These are phyloP conservation scores for Thoreauomyces humboldtii DNA, from an alignment of 192 early-diverging fungal species.

Conservation along the genomic window DNA sequence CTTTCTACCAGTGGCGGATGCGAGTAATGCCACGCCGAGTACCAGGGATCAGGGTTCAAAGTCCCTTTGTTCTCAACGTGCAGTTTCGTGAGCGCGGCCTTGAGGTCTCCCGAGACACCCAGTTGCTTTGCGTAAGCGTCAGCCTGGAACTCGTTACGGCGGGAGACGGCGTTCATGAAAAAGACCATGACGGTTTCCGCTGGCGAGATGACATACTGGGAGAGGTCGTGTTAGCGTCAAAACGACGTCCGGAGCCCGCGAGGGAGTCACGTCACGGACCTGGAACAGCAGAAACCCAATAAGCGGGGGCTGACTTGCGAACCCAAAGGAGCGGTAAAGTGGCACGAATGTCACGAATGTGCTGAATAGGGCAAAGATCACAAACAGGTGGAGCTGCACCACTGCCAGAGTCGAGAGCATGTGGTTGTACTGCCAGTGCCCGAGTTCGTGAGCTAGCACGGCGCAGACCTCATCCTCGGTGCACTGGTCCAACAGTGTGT, in stretches of 20 bases:
- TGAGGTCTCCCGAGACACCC: conserved; percentile 71
- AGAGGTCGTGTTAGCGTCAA: background rate
- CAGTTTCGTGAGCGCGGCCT: conserved; percentile 81
- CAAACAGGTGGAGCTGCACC: conserved; percentile 73
- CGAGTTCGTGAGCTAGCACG: conserved; percentile 95
- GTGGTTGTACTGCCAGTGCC: conserved; percentile 91
- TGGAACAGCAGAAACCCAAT: conserved; percentile 93
- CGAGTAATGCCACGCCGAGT: conserved; percentile 87
- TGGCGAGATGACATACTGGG: conserved; percentile 70
- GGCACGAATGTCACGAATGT: conserved; percentile 73
- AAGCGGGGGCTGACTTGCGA: conserved; percentile 68
- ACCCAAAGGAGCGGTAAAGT: conserved; percentile 88
- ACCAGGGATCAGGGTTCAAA: conserved; percentile 82
- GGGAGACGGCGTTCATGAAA: conserved; percentile 73
- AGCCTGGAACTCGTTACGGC: conserved; percentile 90
- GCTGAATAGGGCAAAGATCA: conserved; percentile 48
- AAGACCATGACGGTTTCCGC: conserved; percentile 75
- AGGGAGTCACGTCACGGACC: conserved; percentile 16
- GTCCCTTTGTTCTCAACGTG: conserved; percentile 85
- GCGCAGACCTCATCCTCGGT: conserved; percentile 84
- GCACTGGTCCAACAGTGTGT: conserved; percentile 86
- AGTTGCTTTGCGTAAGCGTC: conserved; percentile 85
- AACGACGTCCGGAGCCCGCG: no score
- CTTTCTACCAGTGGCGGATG: conserved; percentile 92
- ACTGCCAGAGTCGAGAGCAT: conserved; percentile 71